These are phyloP conservation scores for Lasiodiplodia sp. DNA, from an alignment of 2,329 filamentous ascomycete genomes.

Conservation along the genomic window DNA sequence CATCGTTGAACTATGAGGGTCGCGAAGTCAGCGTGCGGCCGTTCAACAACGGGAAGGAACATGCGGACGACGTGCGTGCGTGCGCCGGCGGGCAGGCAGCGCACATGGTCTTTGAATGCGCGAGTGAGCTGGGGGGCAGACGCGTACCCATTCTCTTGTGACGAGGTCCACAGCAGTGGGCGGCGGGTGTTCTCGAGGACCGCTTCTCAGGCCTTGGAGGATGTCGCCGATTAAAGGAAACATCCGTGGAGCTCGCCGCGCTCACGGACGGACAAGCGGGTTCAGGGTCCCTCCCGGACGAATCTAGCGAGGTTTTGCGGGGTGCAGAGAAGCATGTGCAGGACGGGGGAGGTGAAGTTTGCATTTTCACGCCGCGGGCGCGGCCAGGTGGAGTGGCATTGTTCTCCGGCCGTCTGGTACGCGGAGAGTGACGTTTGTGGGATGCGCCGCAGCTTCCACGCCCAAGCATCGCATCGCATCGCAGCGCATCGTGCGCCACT, in stretches of 20 bases:
- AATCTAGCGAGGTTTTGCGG: not conserved
- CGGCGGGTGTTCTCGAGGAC: not conserved
- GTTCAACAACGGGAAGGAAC: constrained; percentile 7
- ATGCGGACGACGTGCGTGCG: not conserved
- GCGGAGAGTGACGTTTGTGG: constrained; percentile 28
- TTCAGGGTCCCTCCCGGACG: not conserved
- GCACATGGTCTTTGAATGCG: not conserved
- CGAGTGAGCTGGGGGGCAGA: not conserved
- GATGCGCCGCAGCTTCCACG: constrained; percentile 18
- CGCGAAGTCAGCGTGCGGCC: constrained; percentile 1
- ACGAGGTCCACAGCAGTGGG: not conserved
- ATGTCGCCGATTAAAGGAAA: not conserved
- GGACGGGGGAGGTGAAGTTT: not conserved
- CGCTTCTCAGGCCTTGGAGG: not conserved
- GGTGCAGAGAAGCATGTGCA: not conserved
- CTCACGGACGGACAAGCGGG: constrained; percentile 7
- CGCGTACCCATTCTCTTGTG: not conserved
- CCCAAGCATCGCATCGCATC: constrained; percentile 10
- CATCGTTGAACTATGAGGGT: constrained; percentile 12
- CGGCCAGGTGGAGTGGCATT: constrained; percentile 24
- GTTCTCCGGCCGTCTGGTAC: constrained; percentile 3
- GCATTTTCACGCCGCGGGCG: constrained; percentile 18
- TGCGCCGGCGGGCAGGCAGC: not conserved
- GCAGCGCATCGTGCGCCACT: constrained; percentile 15
- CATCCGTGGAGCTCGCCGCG: constrained; percentile 16